phyloP scores from a whole-genome alignment of 2,329 filamentous ascomycete genomes.

The Cercospora sp. region DNA sequence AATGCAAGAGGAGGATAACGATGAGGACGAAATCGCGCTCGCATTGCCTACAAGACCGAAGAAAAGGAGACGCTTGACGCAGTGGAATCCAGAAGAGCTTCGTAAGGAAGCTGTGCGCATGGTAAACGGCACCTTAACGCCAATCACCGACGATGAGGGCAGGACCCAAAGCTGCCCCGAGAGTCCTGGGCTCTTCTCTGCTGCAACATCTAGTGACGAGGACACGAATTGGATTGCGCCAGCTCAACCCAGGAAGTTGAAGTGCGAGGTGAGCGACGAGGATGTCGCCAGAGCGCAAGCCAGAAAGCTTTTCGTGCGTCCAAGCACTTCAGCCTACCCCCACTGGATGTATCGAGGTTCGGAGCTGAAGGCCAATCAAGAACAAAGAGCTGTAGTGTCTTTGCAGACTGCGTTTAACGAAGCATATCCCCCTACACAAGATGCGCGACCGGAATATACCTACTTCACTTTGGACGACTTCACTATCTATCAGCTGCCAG shows the following conservation, averaged over 20 bases:
- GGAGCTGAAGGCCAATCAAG: conserved; percentile 2
- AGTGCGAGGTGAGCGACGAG: not conserved
- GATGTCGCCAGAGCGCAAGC: not conserved
- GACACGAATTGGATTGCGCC: not conserved
- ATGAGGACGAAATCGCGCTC: not conserved
- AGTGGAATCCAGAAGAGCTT: not conserved
- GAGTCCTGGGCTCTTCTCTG: not conserved
- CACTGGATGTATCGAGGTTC: conserved; percentile 21
- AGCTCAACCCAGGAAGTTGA: not conserved
- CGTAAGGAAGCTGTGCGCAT: not conserved
- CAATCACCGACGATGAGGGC: not conserved
- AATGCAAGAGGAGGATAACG: not conserved
- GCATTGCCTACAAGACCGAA: not conserved
- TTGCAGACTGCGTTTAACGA: conserved; percentile 10
- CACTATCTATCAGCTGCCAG: conserved; percentile 21
- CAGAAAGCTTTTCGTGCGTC: not conserved
- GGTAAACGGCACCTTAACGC: not conserved
- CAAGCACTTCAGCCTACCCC: conserved; percentile 14
- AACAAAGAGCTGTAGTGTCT: conserved; percentile 13
- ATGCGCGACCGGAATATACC: conserved; percentile 18
- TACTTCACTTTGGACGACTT: conserved; percentile 25
- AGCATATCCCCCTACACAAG: not conserved
- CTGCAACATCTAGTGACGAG: not conserved
- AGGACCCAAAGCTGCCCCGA: not conserved
- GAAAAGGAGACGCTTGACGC: not conserved